phyloP scores from a whole-genome alignment of 768 basidiomycete species.

The Auricularia heimuer region DNA sequence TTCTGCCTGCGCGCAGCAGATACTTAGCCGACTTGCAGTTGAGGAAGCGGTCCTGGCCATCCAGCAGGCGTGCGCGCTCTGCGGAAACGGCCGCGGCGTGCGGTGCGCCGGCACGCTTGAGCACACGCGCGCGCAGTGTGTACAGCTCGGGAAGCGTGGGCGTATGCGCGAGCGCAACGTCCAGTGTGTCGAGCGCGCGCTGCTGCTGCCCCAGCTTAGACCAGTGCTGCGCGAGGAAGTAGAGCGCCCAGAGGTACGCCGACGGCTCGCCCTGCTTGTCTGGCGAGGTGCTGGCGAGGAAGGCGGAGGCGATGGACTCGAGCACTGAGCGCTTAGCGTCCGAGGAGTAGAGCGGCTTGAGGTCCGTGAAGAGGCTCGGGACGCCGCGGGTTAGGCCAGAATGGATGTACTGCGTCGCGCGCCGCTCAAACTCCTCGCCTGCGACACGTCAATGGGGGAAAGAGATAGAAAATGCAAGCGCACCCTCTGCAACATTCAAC shows the following conservation, averaged over 20 bases:
- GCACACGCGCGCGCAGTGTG: conserved; percentile 67
- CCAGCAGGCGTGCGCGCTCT: conserved; percentile 75
- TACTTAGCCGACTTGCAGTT: conserved; percentile 95
- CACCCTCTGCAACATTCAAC: conserved; percentile 53
- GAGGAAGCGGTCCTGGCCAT: conserved; percentile 90
- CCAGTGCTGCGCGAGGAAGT: conserved; percentile 88
- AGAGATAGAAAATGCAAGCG: conserved; percentile 3
- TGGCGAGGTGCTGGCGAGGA: conserved; percentile 24
- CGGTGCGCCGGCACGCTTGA: conserved; percentile 80
- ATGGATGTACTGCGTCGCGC: conserved; percentile 58
- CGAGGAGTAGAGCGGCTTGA: conserved; percentile 75
- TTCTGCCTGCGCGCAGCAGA: conserved; percentile 67
- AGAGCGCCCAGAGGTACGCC: conserved; percentile 87
- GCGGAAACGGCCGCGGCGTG: conserved; percentile 62
- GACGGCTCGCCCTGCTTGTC: conserved; percentile 36
- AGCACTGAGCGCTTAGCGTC: conserved; percentile 54
- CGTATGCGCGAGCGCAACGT: conserved; percentile 66
- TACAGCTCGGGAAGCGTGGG: conserved; percentile 89
- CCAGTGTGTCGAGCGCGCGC: conserved; percentile 51
- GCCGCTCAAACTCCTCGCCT: conserved; percentile 60
- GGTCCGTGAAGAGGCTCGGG: conserved; percentile 85
- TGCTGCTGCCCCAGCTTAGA: conserved; percentile 47
- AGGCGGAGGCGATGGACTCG: conserved; percentile 55
- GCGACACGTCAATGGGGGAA: conserved; percentile 7
- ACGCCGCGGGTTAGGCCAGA: conserved; percentile 72